Base-by-base conservation (phyloP, 2,329 filamentous ascomycete species). In the Penicillium sp. region DNA sequence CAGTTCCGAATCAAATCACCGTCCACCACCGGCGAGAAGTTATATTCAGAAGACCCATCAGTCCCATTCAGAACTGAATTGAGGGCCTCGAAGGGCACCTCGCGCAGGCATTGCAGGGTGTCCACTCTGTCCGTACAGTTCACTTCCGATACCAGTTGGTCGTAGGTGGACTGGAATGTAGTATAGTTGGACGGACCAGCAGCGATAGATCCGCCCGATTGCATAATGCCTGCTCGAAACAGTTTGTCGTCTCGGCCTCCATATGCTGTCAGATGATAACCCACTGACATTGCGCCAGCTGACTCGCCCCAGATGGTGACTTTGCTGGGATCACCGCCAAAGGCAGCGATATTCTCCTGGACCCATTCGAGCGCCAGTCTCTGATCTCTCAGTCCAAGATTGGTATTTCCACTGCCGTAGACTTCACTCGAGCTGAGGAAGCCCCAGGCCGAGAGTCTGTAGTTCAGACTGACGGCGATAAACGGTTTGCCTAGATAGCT, bases 101-200 rank as follows among this genome's bases (percentile, higher is more conserved):
- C 66, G 23, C 88, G 82, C 9, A 95, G 78, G 64, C 87, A 90
- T 10, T 76, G 74, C 8, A 89, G 74, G 0, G 81, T 82, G 61
- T 87, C 79, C 1, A 67, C 60, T 1, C 76, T 70, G 3, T 72
- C 64, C 1, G 75, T 70, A 70, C 88, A 93, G 42, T 76, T 83
- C 0, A 81, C 81, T 25, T 74, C 72, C 1, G 67, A 59, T 6
- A 85, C 80, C 3, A 90, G 79, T 0, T 72, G 69, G 60, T 89
- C 76, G 61, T 88, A 90, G 3, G 81, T 71, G 0, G 78, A 49
- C 45, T 64, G 63, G 27, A 58, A 74, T 12, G 61, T 65, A 3
- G 69, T 67, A 10, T 66, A 65, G 39, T 75, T 74, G 15, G 61
- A 58, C 45, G 39, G 72, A 61, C 42, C 79, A 72, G 59, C 45